Evolutionary conservation across 768 basidiomycete species (phyloP), one percentile per base, ranked within the genome.

Genomic region (Ramaria sp.): DNA sequence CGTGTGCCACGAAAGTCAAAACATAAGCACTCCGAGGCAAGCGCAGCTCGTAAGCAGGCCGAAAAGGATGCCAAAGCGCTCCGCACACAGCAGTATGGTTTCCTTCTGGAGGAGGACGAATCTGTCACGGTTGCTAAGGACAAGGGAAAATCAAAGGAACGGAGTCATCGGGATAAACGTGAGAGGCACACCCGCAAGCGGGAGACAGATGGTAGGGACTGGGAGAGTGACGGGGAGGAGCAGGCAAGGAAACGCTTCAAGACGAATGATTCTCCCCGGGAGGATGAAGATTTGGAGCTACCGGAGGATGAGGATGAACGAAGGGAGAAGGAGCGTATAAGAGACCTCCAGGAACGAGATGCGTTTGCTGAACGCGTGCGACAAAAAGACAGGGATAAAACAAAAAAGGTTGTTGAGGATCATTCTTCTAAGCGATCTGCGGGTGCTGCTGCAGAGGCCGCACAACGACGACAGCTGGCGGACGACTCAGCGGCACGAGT

Each of bases 171-270:
- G 12, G 51, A 53, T 11, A 58, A 53, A 46, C 73, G 73, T 63
- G 84, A 86, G 38, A 76, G 82, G 56, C 80, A 83, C 59, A 75
- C 79, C 39, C 76, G 92, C 61, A 94, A 93, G 68, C 75, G 91
- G 50, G 91, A 94, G 31, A 79, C 82, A 58, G 87, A 89, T 60
- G 80, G 74, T 20, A 84, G 82, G 54, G 86, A 90, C 59, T 94
- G 93, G 91, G 88, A 91, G 68, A 91, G 88, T 62, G 92, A 91
- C 60, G 91, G 90, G 59, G 91, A 93, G 58, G 89, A 91, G 62
- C 62, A 39, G 54, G 72, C 77, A 39, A 74, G 82, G 67, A 91
- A 88, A 67, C 79, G 83, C 58, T 22, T 33, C 54, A 54, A 63
- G 34, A 67, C 75, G 68, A 75, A 77, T 43, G 73, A 68, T 42